phyloP scores from a whole-genome alignment of 345 rosid genomes.

The Psidium guajava region DNA sequence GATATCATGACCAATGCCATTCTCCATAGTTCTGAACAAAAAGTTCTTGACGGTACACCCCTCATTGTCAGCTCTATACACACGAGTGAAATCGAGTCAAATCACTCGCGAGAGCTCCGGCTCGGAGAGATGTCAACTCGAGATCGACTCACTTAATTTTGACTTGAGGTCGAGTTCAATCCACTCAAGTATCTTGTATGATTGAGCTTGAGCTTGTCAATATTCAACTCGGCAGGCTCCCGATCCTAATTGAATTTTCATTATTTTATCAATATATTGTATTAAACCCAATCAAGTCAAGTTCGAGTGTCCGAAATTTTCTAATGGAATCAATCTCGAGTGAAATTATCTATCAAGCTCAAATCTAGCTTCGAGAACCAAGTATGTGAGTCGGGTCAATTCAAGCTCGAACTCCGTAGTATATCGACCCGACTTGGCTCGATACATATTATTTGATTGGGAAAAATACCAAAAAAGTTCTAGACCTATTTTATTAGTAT shows the following conservation, averaged over 20 bases:
- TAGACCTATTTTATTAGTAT: too few species aligned
- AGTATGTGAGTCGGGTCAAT: neutral
- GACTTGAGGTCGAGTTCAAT: neutral
- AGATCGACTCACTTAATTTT: neutral
- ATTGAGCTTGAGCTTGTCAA: neutral
- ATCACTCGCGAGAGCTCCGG: neutral
- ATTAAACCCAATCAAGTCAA: neutral
- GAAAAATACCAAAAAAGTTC: too few species aligned
- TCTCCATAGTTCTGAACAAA: neutral
- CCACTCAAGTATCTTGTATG: neutral
- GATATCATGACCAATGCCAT: neutral
- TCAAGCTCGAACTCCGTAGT: neutral
- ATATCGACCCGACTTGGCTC: accelerated
- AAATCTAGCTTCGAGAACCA: neutral
- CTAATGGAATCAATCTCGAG: neutral
- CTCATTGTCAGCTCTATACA: neutral
- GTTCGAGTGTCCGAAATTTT: neutral
- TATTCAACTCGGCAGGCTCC: neutral
- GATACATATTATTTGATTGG: neutral
- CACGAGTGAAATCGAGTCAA: neutral
- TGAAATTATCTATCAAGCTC: neutral
- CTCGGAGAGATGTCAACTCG: neutral
- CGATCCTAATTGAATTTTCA: neutral
- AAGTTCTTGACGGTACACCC: neutral
- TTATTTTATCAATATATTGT: too few species aligned